Base-by-base conservation (phyloP, 164 flowering plant genomes). In the Protea cynaroides region DNA sequence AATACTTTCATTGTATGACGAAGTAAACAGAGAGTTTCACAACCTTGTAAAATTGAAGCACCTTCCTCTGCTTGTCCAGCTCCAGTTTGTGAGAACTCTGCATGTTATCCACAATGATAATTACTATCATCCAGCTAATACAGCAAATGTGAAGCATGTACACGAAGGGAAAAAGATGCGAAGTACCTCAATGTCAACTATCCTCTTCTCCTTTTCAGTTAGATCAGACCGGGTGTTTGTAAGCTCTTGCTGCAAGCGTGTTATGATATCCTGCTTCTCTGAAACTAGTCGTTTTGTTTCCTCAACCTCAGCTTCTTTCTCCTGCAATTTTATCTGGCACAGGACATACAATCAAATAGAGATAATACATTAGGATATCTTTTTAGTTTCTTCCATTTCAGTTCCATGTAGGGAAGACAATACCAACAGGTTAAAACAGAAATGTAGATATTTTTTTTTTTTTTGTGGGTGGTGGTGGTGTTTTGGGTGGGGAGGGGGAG, bases 171-270 rank as follows among this genome's bases (percentile, higher is more conserved):
- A 19, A 12, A 57, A n/a, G n/a, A 46, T 17, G 11, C 5, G 18
- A 60, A 44, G 19, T 66, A 85, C 90, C 93, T 89, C 88, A 64
- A 18, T 40, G 17, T 78, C 83, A 65, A 76, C 75, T 24, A 84
- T 61, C 72, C 73, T 83, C 54, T 65, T 78, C 69, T 87, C 91
- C 67, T 44, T 79, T 66, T 84, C 89, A 68, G 13, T 66, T 59
- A 91, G 59, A 69, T 85, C 92, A 34, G 58, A 34, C 57, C 64
- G 81, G 77, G 79, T 63, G 29, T 75, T 82, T n/a, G 81, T 75
- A 65, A 94, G 83, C 22, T 84, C 91, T 61, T 78, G 79, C 76
- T 91, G 93, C 65, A 94, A 69, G 52, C 67, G 60, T 4, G 86
- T 74, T 66, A 87, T 65, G 3, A 37, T 34, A 17, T 80, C 86